Evolutionary conservation across 1,284 basidiomycete species (phyloP).

Genomic region (Puccinia coronata): DNA sequence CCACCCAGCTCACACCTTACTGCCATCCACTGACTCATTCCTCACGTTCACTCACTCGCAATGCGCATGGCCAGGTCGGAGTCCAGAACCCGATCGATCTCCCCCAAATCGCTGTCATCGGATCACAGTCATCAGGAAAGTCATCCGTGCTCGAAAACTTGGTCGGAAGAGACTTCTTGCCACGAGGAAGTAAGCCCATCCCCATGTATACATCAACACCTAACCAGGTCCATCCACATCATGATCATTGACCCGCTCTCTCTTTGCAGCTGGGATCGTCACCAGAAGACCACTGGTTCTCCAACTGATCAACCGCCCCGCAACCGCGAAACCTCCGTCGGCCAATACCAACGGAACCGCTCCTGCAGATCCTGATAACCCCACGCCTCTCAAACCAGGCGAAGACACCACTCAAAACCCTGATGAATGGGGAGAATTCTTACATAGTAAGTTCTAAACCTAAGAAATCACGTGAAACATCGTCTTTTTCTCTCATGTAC

Average conservation of each 20-base stretch:
- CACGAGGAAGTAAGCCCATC: slow-evolving; percentile 71
- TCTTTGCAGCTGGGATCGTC: slow-evolving; percentile 72
- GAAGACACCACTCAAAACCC: slow-evolving; percentile 67
- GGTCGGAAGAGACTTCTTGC: slow-evolving; percentile 93
- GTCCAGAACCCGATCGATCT: slow-evolving; percentile 61
- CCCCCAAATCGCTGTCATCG: slow-evolving; percentile 65
- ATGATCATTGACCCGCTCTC: background rate
- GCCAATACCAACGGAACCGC: slow-evolving; percentile 43
- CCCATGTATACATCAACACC: background rate
- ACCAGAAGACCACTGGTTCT: slow-evolving; percentile 90
- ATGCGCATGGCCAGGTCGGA: no score
- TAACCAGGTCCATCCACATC: background rate
- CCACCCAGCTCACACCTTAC: background rate
- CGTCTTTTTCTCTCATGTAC: background rate
- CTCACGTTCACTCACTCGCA: no score
- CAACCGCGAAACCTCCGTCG: slow-evolving; percentile 51
- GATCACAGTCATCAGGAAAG: slow-evolving; percentile 63
- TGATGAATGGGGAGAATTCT: slow-evolving; percentile 98
- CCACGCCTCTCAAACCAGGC: slow-evolving; percentile 56
- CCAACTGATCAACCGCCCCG: slow-evolving; percentile 84
- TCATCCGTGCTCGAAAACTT: slow-evolving; percentile 71
- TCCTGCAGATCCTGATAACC: background rate
- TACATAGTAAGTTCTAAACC: slow-evolving; percentile 63
- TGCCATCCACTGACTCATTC: background rate
- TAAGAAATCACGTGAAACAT: background rate